phyloP scores from a whole-genome alignment of 352 stramenopile genomes.

The Phytophthora cactorum region DNA sequence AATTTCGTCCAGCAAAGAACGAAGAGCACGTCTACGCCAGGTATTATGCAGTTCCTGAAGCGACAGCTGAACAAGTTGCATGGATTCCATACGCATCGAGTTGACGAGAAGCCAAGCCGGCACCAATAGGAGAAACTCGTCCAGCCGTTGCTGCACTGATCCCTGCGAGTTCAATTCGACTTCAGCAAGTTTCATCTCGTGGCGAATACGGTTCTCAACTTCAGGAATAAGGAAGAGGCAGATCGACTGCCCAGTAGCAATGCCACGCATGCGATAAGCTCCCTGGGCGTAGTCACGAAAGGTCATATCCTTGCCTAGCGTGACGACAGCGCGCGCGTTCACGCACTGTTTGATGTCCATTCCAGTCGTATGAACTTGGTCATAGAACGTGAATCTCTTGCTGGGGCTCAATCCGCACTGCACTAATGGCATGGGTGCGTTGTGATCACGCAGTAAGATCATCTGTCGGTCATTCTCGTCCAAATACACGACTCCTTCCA shows the following conservation, averaged over 20 bases:
- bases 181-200: conserved; percentile 68
- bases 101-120: conserved; percentile 98
- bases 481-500: conserved; percentile 93
- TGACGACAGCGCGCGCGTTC: conserved; percentile 89
- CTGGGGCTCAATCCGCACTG: conserved; percentile 86
- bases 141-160: conserved; percentile 42
- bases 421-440: conserved; percentile 93
- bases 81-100: conserved; percentile 99
- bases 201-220: conserved; percentile 88
- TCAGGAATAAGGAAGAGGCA: conserved; percentile 93
- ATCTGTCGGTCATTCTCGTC: conserved; percentile 90
- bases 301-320: conserved; percentile 97
- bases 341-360: conserved; percentile 94
- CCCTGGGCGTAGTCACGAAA: conserved; percentile 94
- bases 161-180: conserved; percentile 28
- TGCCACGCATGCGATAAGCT: conserved; percentile 93
- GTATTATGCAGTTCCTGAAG: conserved; percentile 98
- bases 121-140: conserved; percentile 80
- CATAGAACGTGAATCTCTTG: conserved; percentile 94
- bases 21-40: conserved; percentile 95
- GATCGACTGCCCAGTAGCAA: conserved; percentile 93
- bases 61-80: conserved; percentile 99
- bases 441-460: conserved; percentile 95
- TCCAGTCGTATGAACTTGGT: conserved; percentile 94
- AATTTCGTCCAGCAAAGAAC: conserved; percentile 89